phyloP scores from a whole-genome alignment of 257 asterid species.

The Anisodus tanguticus region DNA sequence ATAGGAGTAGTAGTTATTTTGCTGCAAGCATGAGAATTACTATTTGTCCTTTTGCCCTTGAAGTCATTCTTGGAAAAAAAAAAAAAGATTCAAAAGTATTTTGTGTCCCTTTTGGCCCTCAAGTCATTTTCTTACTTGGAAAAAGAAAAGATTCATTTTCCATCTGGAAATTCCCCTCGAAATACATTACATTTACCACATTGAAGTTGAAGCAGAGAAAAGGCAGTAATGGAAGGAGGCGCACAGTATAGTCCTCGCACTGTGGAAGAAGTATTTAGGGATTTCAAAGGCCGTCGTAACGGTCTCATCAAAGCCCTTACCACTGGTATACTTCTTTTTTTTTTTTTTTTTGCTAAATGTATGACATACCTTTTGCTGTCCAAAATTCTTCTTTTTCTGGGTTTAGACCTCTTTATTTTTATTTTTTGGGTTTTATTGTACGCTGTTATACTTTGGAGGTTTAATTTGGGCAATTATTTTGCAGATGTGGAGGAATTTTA shows the following conservation, averaged over 20 bases:
- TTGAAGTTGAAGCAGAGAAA: background rate
- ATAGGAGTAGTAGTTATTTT: too few species aligned
- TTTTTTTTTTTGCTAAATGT: too few species aligned
- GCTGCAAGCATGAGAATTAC: too few species aligned
- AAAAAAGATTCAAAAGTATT: too few species aligned
- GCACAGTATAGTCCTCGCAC: conserved; percentile 42
- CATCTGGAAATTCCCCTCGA: too few species aligned
- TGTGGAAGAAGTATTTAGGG: conserved; percentile 39
- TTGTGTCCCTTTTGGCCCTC: too few species aligned
- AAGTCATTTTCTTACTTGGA: too few species aligned
- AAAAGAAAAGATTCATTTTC: too few species aligned
- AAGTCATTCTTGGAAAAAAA: too few species aligned
- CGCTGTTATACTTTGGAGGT: conserved; percentile 2
- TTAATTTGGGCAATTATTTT: conserved; percentile 9
- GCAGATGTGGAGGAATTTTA: conserved; percentile 36
- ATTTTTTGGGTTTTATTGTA: background rate
- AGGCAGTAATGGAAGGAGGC: conserved; percentile 36
- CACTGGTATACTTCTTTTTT: conserved; percentile 30
- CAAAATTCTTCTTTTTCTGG: background rate
- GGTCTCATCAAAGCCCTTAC: conserved; percentile 45
- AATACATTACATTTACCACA: background rate
- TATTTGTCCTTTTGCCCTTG: too few species aligned
- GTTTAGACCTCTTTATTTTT: background rate
- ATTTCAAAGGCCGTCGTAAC: conserved; percentile 37
- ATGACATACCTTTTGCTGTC: background rate